Evolutionary conservation across 495 filamentous ascomycete genomes (phyloP), one percentile per base, ranked within the genome.

Genomic region (Talaromyces ruber): DNA sequence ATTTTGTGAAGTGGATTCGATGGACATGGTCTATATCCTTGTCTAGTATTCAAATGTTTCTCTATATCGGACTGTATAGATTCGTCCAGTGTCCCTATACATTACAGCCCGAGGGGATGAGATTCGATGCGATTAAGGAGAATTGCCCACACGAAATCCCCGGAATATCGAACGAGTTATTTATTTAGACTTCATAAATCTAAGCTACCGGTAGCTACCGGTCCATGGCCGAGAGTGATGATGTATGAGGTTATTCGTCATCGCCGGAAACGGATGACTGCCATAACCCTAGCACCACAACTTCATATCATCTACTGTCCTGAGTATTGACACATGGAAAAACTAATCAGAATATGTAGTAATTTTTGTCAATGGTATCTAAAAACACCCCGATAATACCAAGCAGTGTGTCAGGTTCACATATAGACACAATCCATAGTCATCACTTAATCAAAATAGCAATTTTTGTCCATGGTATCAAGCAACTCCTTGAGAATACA

Each of bases 221-320:
- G 43, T 8, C 43, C 43, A 47, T 22, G 43, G 43, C 9, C 12
- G 28, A 26, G 51, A 54, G 26, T 54, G 51, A 54, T 54, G 51
- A 54, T 54, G 51, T 54, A 54, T 54, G 59, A 30, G 25, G 39
- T 51, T 22, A 51, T 47, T 7, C 59, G 45, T 51, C 59, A 60
- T 60, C 59, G 59, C 59, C 59, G 59, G 59, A 60, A 60, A 51
- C 59, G 59, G 59, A 60, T 25, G 39, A 26, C 59, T 43, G 26
- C 25, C 45, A 28, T 60, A 60, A 51, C 58, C 58, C 30, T 45
- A 59, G 45, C 34, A 25, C 22, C 50, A 53, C 22, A 6, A n/a
- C 24, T 26, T 22, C 5, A 54, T 54, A 39, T 9, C 16, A 39
- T 12, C 14, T n/a, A n/a, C n/a, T n/a, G n/a, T n/a, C n/a, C n/a